A percentile compares a stretch with the other conserved stretches of the same genome.
These are phyloP conservation scores for Neurospora sp. DNA, from an alignment of 495 filamentous ascomycete genomes.

Conservation along the genomic window DNA sequence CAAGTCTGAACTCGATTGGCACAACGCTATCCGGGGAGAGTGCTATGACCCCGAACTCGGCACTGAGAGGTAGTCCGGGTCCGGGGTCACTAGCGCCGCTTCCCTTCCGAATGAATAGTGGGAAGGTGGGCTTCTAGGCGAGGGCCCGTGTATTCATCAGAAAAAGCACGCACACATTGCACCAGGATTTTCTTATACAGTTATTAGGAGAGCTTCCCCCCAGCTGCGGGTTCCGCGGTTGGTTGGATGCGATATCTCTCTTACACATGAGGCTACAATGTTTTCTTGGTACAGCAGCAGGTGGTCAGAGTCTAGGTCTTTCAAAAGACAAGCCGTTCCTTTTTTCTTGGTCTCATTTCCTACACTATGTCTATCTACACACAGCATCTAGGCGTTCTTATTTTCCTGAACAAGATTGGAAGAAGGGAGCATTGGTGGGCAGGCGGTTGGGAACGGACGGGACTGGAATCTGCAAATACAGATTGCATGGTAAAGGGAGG, in stretches of 20 bases:
- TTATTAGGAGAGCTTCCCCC: neutral
- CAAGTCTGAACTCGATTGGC: constrained; percentile 29
- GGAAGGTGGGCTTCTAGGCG: constrained; percentile 19
- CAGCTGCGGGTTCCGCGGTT: neutral
- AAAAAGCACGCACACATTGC: neutral
- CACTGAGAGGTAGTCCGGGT: constrained; percentile 26
- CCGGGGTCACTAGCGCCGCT: constrained; percentile 8
- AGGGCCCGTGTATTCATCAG: constrained; percentile 1
- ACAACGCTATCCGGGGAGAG: constrained; percentile 28
- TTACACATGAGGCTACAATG: neutral
- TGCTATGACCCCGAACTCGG: constrained; percentile 21
- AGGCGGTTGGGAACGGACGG: neutral
- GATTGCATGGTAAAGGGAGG: neutral
- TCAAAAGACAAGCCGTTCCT: neutral
- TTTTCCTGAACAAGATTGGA: neutral
- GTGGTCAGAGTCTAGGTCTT: neutral
- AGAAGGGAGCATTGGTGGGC: neutral
- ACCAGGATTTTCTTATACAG: neutral
- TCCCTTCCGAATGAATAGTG: constrained; percentile 16
- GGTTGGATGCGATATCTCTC: neutral
- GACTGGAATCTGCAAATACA: neutral
- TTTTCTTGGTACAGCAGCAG: neutral
- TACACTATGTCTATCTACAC: neutral
- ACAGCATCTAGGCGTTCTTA: neutral
- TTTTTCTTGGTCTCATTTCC: neutral